A percentile compares a stretch with the other conserved stretches of the same genome.
Evolutionary conservation across 1,139 yeast genomes (phyloP).

Genomic region (Hemisphaericaspora lyxosophila): DNA sequence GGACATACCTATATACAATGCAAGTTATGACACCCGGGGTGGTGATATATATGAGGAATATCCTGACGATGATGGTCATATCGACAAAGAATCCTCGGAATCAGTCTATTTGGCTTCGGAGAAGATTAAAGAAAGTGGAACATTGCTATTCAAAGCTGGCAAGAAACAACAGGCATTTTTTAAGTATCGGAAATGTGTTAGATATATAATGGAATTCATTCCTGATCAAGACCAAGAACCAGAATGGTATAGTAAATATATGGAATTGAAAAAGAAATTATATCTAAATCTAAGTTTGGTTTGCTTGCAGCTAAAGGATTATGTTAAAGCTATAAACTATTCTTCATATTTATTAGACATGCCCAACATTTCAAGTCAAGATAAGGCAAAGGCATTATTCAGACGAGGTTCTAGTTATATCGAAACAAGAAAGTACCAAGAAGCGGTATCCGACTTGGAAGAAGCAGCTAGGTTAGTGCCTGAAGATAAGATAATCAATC

Average conservation of each 20-base stretch:
- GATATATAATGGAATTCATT: slow-evolving; percentile 67
- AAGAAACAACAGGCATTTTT: slow-evolving; percentile 50
- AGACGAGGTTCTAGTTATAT: slow-evolving; percentile 56
- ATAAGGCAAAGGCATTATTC: slow-evolving; percentile 61
- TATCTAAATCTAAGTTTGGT: slow-evolving; percentile 62
- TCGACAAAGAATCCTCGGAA: slow-evolving; percentile 58
- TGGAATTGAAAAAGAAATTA: slow-evolving; percentile 56
- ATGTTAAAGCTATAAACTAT: slow-evolving; percentile 48
- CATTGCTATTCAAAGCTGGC: slow-evolving; percentile 54
- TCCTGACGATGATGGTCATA: slow-evolving; percentile 66
- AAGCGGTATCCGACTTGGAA: slow-evolving; percentile 48
- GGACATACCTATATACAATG: slow-evolving; percentile 57
- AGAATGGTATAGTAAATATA: slow-evolving; percentile 49
- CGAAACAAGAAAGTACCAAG: slow-evolving; percentile 45
- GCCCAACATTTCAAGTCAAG: slow-evolving; percentile 34
- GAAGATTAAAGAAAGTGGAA: slow-evolving; percentile 66
- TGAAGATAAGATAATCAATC: slow-evolving; percentile 48
- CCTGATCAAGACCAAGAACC: slow-evolving; percentile 71
- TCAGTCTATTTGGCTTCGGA: slow-evolving; percentile 51
- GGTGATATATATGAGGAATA: slow-evolving; percentile 74
- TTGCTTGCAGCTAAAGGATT: slow-evolving; percentile 47
- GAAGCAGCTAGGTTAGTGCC: slow-evolving; percentile 48
- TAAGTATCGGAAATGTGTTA: slow-evolving; percentile 62
- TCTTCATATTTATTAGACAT: slow-evolving; percentile 57
- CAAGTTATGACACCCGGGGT: slow-evolving; percentile 58